These are phyloP conservation scores for Penicillium angulare DNA, from an alignment of 495 filamentous ascomycete species.

Conservation along the genomic window DNA sequence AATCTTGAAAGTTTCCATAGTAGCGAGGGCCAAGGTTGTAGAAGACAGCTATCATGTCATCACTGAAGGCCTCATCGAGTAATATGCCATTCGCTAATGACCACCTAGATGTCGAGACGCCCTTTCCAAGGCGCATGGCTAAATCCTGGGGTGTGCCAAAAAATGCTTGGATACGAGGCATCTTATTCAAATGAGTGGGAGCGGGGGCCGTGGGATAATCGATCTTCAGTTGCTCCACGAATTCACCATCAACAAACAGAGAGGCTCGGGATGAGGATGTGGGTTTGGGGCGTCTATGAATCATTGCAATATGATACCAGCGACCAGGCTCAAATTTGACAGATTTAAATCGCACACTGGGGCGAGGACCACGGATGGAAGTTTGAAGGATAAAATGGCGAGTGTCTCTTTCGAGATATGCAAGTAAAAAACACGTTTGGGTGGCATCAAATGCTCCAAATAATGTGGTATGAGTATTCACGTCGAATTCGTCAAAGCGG, in stretches of 20 bases:
- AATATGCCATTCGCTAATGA: conserved; percentile 86
- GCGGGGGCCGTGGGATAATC: conserved; percentile 73
- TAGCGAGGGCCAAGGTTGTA: conserved; percentile 88
- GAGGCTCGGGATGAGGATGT: conserved; percentile 78
- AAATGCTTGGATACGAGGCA: conserved; percentile 81
- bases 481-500: conserved; percentile 81
- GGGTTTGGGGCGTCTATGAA: conserved; percentile 75
- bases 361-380: conserved; percentile 78
- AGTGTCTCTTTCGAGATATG: conserved; percentile 94
- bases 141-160: conserved; percentile 91
- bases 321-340: conserved; percentile 64
- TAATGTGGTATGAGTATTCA: conserved; percentile 82
- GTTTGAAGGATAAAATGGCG: conserved; percentile 94
- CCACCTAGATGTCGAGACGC: conserved; percentile 76
- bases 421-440: conserved; percentile 91
- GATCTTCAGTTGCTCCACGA: conserved; percentile 86
- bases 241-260: conserved; percentile 89
- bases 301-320: conserved; percentile 92
- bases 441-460: conserved; percentile 93
- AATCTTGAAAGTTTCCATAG: conserved; percentile 94
- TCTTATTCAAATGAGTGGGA: conserved; percentile 45
- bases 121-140: conserved; percentile 74
- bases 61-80: conserved; percentile 82
- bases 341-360: conserved; percentile 91
- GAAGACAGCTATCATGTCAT: conserved; percentile 88